Base-by-base conservation (phyloP, 2,329 filamentous ascomycete genomes). In the Fusarium sp. region DNA sequence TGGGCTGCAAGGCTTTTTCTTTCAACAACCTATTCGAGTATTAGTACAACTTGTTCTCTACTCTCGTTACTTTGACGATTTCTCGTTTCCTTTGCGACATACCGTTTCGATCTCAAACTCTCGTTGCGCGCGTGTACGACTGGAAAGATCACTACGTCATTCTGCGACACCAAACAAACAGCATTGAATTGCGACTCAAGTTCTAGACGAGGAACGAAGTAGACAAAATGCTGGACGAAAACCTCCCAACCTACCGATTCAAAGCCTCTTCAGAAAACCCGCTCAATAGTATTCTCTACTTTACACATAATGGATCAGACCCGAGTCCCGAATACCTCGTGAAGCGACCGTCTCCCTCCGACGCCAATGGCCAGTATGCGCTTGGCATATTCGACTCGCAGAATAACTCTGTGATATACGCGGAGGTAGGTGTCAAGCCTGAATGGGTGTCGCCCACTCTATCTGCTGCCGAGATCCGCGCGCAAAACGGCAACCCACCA, bases 401-500 rank as follows among this genome's bases (percentile, higher is more conserved):
- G 80, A 91, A 91, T 71, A 87, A 91, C 2, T 92, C 94, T 30
- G 88, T 98, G 60, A 84, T 98, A 61, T 98, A 92, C 75, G 96
- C 90, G 68, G 95, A 98, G 79, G 92, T 97, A 24, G 84, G 95
- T 20, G 88, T 97, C 58, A 87, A 90, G 74, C 95, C 95, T 9
- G 91, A 94, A 79, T 97, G 94, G 92, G 89, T 91, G 25, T 92
- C 95, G 62, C 92, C 94, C 1, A 90, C 90, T 0, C 85, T 97
- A 9, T 95, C 93, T 2, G 89, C 92, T 49, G 93, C 96, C 57
- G 92, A 97, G 77, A 87, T 94, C 60, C 89, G 93, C 67, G 84
- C 86, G n/a, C 86, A 83, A 60, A 90, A 90, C 65, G 91, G 91
- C 18, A 72, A 70, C 45, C 82, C 89, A 84, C 44, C 87, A 81